Evolutionary conservation across 371 early-diverging fungal genomes (phyloP).

Genomic region (Rhizomucor pusillus): DNA sequence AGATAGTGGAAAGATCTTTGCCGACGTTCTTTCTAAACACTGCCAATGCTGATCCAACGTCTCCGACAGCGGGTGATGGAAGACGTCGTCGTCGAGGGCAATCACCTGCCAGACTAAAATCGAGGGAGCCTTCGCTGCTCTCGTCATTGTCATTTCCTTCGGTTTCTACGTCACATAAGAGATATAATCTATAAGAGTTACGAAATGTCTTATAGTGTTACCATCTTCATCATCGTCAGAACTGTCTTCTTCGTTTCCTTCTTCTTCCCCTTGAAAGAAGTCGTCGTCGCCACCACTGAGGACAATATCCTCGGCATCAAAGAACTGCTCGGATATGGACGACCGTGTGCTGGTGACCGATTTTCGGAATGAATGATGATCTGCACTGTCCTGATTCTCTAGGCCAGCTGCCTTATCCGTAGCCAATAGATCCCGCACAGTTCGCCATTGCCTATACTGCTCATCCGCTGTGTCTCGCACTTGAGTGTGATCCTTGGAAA

Average conservation of each 20-base stretch:
- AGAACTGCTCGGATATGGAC: constrained; percentile 49
- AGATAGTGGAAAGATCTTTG: constrained; percentile 86
- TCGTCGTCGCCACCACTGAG: constrained; percentile 33
- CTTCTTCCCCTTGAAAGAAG: constrained; percentile 18
- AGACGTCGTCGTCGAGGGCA: constrained; percentile 53
- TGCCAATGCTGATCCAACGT: constrained; percentile 73
- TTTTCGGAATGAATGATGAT: background rate
- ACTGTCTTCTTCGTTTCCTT: constrained; percentile 15
- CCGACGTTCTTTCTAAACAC: constrained; percentile 91
- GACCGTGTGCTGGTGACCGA: constrained; percentile 9
- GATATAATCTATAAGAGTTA: too few relatives aligned
- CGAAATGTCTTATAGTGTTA: too few relatives aligned
- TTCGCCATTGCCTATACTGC: constrained; percentile 13
- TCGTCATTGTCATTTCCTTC: constrained; percentile 8
- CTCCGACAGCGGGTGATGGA: constrained; percentile 72
- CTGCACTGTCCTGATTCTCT: background rate
- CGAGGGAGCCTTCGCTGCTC: constrained; percentile 7
- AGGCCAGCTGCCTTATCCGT: background rate
- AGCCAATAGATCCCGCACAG: background rate
- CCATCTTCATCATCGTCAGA: constrained; percentile 26
- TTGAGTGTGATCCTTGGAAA: constrained; percentile 7
- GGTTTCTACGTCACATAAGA: constrained; percentile 2
- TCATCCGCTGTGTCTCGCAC: constrained; percentile 6
- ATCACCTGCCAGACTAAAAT: constrained; percentile 10
- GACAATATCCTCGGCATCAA: constrained; percentile 60